These are phyloP conservation scores for Carallia brachiata DNA, from an alignment of 345 rosid species.

Conservation along the genomic window DNA sequence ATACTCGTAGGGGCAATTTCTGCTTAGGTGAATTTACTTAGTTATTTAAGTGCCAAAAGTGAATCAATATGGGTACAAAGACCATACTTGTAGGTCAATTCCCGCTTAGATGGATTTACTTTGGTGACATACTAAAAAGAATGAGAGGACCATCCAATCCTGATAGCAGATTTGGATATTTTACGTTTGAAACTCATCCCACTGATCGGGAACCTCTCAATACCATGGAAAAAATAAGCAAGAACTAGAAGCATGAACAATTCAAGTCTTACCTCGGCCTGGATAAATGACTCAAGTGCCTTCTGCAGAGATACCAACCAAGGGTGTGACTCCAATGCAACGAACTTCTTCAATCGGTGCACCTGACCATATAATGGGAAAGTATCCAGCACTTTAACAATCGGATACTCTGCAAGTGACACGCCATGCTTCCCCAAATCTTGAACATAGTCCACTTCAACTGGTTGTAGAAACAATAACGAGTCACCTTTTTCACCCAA, in stretches of 20 bases:
- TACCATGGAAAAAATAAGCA: neutral
- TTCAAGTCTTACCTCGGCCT: constrained; percentile 46
- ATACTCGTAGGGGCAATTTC: too few species aligned
- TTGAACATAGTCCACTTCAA: constrained; percentile 73
- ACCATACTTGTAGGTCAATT: too few species aligned
- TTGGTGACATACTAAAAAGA: too few species aligned
- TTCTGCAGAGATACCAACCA: constrained; percentile 74
- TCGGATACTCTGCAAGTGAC: constrained; percentile 66
- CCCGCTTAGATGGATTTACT: too few species aligned
- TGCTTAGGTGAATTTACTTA: too few species aligned
- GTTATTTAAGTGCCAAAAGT: too few species aligned
- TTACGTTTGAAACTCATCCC: too few species aligned
- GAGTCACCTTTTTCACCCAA: constrained; percentile 92
- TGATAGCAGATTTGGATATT: too few species aligned
- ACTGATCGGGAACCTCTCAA: too few species aligned
- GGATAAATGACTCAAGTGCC: constrained; percentile 65
- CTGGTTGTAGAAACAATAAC: constrained; percentile 77
- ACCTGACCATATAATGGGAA: constrained; percentile 51
- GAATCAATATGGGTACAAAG: too few species aligned
- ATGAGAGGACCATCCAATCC: too few species aligned
- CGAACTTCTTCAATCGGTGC: constrained; percentile 43
- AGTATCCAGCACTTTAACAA: constrained; percentile 68
- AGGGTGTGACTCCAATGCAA: constrained; percentile 67
- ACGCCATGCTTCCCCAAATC: constrained; percentile 90
- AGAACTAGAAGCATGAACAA: neutral